Evolutionary conservation across 1,284 basidiomycete genomes (phyloP), one percentile per base, ranked within the genome.

Genomic region (Boletus sp.): DNA sequence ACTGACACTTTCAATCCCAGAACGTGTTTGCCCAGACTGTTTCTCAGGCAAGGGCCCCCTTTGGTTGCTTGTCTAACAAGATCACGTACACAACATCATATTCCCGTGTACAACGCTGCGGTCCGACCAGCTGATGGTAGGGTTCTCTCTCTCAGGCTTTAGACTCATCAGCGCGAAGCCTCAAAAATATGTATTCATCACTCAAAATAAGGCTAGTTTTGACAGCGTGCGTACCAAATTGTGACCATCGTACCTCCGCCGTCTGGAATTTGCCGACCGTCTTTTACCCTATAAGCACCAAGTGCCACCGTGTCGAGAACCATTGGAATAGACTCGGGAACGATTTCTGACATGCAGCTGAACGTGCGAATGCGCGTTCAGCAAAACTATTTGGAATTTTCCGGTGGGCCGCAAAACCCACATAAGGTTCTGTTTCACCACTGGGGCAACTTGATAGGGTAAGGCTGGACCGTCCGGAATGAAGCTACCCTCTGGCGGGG

Each of bases 81-180:
- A 72, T 70, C 61, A 74, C 69, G 69, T 71, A 71, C 58, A 59
- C 36, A 51, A 24, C 51, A 55, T 52, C 36, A 36, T 61, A 31
- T 47, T 43, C 42, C 53, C 70, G 41, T 51, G 54, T 55, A 52
- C 58, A 53, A 50, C 35, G 24, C 48, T 52, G 53, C 48, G 51
- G 58, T 58, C 65, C 67, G 57, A 27, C 22, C 35, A 36, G 29
- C 53, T 52, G 44, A 51, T 50, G 29, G 16, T 43, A 43, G 36
- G 35, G 48, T 54, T 57, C 46, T 61, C 48, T 60, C 61, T 67
- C 71, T 62, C 70, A 71, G 58, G 66, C 65, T 61, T 59, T 62
- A 60, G 55, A 56, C 59, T 68, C 54, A 51, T 63, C 58, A 54
- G 52, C 50, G 48, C 54, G 35, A 55, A 58, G 49, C 44, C 37